Evolutionary conservation across 2,329 filamentous ascomycete genomes (phyloP).

Genomic region (Penicillium griseofulvum): DNA sequence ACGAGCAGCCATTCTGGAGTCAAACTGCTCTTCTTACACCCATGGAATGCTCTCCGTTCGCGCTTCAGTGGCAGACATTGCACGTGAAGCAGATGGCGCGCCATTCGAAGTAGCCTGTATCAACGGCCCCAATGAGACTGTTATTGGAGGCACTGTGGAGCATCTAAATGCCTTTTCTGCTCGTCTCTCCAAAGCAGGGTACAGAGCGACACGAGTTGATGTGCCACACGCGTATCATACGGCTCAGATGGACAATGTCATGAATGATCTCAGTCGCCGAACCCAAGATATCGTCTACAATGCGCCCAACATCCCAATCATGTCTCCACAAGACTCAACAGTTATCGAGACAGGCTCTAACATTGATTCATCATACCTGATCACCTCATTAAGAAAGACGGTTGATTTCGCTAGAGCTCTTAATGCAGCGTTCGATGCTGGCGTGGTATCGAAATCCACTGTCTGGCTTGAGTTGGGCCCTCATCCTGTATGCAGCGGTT

Average conservation of each 20-base stretch:
- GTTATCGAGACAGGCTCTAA: background rate
- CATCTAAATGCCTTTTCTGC: constrained; percentile 57
- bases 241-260: constrained; percentile 13
- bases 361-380: background rate
- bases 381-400: constrained; percentile 49
- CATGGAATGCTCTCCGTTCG: constrained; percentile 65
- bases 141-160: constrained; percentile 62
- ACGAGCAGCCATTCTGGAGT: constrained; percentile 50
- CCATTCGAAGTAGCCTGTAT: constrained; percentile 64
- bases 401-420: constrained; percentile 68
- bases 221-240: constrained; percentile 59
- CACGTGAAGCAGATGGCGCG: constrained; percentile 33
- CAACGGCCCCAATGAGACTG: constrained; percentile 72
- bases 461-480: constrained; percentile 72
- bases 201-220: constrained; percentile 60
- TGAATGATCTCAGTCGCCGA: background rate
- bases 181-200: constrained; percentile 51
- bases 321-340: background rate
- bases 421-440: constrained; percentile 32
- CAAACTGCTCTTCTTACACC: constrained; percentile 63
- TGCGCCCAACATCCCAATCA: background rate
- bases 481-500: constrained; percentile 67
- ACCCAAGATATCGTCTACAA: background rate
- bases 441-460: constrained; percentile 45
- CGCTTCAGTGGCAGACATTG: constrained; percentile 37